Conservation (phyloP, 129 eudicot genomes). For the Mikania micrantha region DNA sequence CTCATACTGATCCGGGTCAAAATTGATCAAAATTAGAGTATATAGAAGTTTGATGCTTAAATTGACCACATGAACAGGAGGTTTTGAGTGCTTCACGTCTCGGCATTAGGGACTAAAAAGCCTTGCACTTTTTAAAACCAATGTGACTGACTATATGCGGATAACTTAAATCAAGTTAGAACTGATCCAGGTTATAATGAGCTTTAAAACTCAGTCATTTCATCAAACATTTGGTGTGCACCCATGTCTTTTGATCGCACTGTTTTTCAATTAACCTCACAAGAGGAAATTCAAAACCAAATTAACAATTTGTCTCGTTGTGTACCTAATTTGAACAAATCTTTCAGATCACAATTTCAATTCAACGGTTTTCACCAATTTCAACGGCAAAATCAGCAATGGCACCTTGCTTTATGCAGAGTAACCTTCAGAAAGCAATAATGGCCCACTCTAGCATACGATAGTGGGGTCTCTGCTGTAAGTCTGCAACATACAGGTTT, state of each 20-base stretch:
- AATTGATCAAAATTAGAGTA: too few relatives aligned
- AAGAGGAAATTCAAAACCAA: not conserved
- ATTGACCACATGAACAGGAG: too few relatives aligned
- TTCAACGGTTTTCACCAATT: too few relatives aligned
- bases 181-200: not conserved
- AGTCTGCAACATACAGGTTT: conserved; percentile 13
- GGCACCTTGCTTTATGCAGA: not conserved
- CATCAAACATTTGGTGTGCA: conserved; percentile 22
- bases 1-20: not conserved
- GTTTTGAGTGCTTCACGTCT: too few relatives aligned
- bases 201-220: conserved; percentile 9
- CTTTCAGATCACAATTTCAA: conserved; percentile 8
- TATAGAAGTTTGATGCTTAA: too few relatives aligned
- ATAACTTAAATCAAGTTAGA: not conserved
- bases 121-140: too few relatives aligned
- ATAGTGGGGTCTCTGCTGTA: conserved; percentile 8
- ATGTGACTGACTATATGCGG: too few relatives aligned
- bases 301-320: not conserved
- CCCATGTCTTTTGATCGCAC: conserved; percentile 5
- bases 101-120: too few relatives aligned
- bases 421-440: not conserved
- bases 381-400: not conserved
- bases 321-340: conserved; percentile 14
- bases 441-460: not conserved
- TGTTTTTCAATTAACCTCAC: not conserved